These are phyloP conservation scores for Dryadomyces sulphureus DNA, from an alignment of 2,329 filamentous ascomycete species.

Conservation along the genomic window DNA sequence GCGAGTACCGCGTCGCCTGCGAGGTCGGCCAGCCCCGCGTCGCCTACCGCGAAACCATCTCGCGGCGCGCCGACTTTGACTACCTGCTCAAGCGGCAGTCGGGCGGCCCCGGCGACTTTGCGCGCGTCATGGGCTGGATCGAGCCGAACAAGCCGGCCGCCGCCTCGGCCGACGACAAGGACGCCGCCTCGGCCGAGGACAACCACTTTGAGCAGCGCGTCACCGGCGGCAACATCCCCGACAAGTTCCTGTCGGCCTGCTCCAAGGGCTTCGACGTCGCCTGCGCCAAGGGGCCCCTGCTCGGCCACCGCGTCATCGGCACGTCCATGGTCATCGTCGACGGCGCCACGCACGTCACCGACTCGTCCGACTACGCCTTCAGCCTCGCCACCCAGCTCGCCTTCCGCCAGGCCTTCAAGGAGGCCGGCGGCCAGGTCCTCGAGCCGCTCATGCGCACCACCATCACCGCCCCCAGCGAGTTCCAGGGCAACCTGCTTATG, in stretches of 20 bases:
- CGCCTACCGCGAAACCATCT: conserved; percentile 90
- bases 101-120: conserved; percentile 89
- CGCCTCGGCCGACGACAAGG: conserved; percentile 27
- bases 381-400: conserved; percentile 89
- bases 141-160: conserved; percentile 51
- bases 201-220: conserved; percentile 83
- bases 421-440: conserved; percentile 68
- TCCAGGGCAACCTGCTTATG: conserved; percentile 91
- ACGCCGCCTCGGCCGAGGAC: conserved; percentile 52
- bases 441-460: conserved; percentile 98
- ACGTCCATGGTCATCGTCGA: conserved; percentile 87
- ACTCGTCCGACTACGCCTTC: conserved; percentile 95
- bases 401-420: conserved; percentile 83
- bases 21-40: conserved; percentile 93
- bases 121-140: conserved; percentile 80
- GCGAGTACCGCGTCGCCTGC: conserved; percentile 94
- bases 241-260: conserved; percentile 91
- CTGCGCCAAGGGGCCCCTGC: conserved; percentile 74
- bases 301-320: conserved; percentile 87
- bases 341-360: conserved; percentile 91
- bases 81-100: conserved; percentile 91
- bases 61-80: conserved; percentile 68
- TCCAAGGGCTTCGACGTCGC: conserved; percentile 83
- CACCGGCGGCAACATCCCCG: conserved; percentile 76
- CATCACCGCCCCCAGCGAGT: conserved; percentile 89